Base-by-base conservation (phyloP, 768 basidiomycete species). In the Imleria badia region DNA sequence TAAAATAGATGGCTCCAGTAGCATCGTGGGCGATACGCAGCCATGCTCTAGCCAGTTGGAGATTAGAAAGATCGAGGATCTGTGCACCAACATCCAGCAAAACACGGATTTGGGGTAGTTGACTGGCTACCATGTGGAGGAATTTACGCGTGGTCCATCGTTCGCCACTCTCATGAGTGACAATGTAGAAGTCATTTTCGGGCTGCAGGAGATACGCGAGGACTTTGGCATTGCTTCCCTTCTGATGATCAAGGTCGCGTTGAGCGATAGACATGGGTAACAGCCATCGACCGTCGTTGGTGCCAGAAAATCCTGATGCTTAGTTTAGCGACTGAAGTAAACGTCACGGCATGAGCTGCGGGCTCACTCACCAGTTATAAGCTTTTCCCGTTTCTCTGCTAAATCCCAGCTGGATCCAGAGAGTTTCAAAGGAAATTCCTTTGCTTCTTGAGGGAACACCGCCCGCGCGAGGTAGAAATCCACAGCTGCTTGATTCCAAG, bases 31-130 rank as follows among this genome's bases (percentile, higher is more conserved):
- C 53, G 39, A 59, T 51, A 23, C 45, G 29, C 5, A 82, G 67
- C 82, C 81, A 83, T 6, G 56, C 45, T 20, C 50, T 35, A 3
- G 70, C 77, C 5, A 82, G 45, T 22, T 78, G 63, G 3, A 54
- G 33, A 51, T 80, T 82, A n/a, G 65, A 64, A 52, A 78, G 57
- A 41, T 83, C 80, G 6, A 83, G 69, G 53, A 83, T 76, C 57
- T 83, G 82, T 0, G 81, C 81, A 0, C 81, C 81, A 8, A 36
- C 35, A 15, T 36, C 35, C 35, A 36, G 15, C 8, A 36, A 15
- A 38, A 38, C n/a, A 5, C 10, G 38, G 10, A n/a, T 38, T n/a
- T 38, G 5, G 38, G 17, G 38, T 5, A 6, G 5, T 19, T 38
- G 38, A 5, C 2, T 11, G 15, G 38, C n/a, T 19, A 38, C 38